phyloP scores from a whole-genome alignment of 768 basidiomycete species.

The Calocera viscosa region DNA sequence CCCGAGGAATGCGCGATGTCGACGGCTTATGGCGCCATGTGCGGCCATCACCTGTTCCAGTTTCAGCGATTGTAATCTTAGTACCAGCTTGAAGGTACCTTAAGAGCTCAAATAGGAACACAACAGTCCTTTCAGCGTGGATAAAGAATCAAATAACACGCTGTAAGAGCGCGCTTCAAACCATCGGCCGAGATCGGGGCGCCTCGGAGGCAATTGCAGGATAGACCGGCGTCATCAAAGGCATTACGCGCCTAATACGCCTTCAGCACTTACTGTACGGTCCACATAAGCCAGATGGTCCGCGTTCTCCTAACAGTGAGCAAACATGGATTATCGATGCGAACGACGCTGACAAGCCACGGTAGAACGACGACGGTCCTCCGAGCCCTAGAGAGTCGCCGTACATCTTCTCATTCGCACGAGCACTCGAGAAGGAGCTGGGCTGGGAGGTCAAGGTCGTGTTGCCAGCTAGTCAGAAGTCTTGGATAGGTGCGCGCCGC shows the following conservation, averaged over 20 bases:
- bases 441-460: slow-evolving; percentile 75
- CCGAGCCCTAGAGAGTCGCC: slow-evolving; percentile 54
- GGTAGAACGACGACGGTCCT: slow-evolving; percentile 75
- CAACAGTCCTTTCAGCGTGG: not conserved
- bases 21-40: not conserved
- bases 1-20: not conserved
- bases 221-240: no score
- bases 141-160: not conserved
- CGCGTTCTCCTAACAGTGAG: slow-evolving; percentile 17
- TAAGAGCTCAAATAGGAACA: no score
- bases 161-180: no score
- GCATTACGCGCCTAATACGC: no score
- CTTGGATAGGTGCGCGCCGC: slow-evolving; percentile 60
- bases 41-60: not conserved
- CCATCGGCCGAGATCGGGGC: not conserved
- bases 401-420: slow-evolving; percentile 59
- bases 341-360: not conserved
- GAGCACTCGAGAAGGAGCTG: slow-evolving; percentile 43
- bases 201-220: not conserved
- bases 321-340: not conserved
- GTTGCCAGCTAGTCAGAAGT: slow-evolving; percentile 67
- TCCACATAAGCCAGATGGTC: not conserved
- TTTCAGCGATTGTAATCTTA: not conserved
- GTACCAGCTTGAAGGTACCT: no score
- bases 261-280: not conserved